These are phyloP conservation scores for Helicocarpus griseus DNA, from an alignment of 2,329 filamentous ascomycete species.

Conservation along the genomic window DNA sequence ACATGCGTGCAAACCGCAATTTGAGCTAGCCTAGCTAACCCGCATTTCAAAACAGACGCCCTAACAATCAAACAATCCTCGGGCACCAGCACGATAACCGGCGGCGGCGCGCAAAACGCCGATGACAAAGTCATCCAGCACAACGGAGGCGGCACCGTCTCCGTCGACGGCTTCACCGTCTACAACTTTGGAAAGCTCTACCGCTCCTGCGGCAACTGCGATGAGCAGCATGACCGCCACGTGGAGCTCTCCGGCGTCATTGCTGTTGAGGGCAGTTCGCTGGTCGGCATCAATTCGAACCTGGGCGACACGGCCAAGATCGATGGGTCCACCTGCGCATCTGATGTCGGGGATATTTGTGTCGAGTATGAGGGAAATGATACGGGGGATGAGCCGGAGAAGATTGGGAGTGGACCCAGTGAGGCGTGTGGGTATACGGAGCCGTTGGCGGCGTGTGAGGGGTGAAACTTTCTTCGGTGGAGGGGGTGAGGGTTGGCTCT, in stretches of 20 bases:
- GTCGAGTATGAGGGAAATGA: constrained; percentile 27
- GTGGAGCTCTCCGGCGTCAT: constrained; percentile 23
- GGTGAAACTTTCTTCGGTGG: background rate
- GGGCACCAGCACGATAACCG: constrained; percentile 25
- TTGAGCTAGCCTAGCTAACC: too few species aligned
- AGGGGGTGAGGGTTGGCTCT: too few species aligned
- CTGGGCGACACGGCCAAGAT: constrained; percentile 27
- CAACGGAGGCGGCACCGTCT: constrained; percentile 25
- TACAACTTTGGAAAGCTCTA: constrained; percentile 37
- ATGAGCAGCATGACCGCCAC: constrained; percentile 22
- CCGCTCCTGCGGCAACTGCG: constrained; percentile 40
- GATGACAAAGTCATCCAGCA: constrained; percentile 30
- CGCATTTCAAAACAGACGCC: too few species aligned
- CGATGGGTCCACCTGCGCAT: constrained; percentile 15
- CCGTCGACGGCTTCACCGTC: constrained; percentile 29
- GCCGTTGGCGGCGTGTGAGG: constrained; percentile 4
- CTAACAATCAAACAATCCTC: constrained; percentile 24
- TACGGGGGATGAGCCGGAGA: constrained; percentile 23
- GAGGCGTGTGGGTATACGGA: constrained; percentile 23
- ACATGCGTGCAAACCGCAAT: too few species aligned
- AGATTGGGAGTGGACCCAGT: constrained; percentile 22
- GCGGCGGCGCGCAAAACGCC: constrained; percentile 26
- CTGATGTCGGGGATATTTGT: constrained; percentile 26
- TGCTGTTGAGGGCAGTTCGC: constrained; percentile 20
- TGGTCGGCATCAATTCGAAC: constrained; percentile 32